Conservation (phyloP, 495 filamentous ascomycete genomes). For the Penicillium desertorum region DNA sequence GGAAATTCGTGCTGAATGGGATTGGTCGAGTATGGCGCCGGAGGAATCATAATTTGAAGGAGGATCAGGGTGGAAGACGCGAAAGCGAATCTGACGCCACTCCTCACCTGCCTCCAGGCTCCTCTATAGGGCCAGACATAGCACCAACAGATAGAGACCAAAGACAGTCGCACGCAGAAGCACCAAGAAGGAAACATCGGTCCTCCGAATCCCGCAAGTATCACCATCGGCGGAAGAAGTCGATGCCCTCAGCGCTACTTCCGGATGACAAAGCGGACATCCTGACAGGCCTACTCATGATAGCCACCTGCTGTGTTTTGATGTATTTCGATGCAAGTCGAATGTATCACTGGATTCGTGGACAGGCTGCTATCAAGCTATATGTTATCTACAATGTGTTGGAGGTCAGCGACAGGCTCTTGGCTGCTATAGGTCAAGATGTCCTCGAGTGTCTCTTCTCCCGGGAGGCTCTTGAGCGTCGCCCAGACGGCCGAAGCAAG, state of each 20-base stretch:
- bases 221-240: constrained; percentile 75
- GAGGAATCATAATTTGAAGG: constrained; percentile 39
- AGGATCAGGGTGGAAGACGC: constrained; percentile 18
- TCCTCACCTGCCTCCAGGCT: constrained; percentile 18
- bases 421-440: constrained; percentile 91
- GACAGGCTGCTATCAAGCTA: constrained; percentile 94
- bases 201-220: constrained; percentile 35
- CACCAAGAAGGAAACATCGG: constrained; percentile 32
- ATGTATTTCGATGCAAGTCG: constrained; percentile 94
- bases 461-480: constrained; percentile 82
- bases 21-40: constrained; percentile 74
- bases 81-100: constrained; percentile 31
- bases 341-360: constrained; percentile 97
- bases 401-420: constrained; percentile 81
- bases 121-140: constrained; percentile 14
- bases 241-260: constrained; percentile 75
- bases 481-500: constrained; percentile 86
- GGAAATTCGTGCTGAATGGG: constrained; percentile 71
- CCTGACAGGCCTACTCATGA: constrained; percentile 80
- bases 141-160: constrained; percentile 25
- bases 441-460: constrained; percentile 95
- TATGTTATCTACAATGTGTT: constrained; percentile 98
- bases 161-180: constrained; percentile 22
- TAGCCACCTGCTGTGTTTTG: constrained; percentile 77
- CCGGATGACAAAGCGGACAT: constrained; percentile 95